Percentiles rank a stretch among this genome's conserved stretches.
Conservation (phyloP, 305 asterid species). For the Fraxinus paxiana region DNA sequence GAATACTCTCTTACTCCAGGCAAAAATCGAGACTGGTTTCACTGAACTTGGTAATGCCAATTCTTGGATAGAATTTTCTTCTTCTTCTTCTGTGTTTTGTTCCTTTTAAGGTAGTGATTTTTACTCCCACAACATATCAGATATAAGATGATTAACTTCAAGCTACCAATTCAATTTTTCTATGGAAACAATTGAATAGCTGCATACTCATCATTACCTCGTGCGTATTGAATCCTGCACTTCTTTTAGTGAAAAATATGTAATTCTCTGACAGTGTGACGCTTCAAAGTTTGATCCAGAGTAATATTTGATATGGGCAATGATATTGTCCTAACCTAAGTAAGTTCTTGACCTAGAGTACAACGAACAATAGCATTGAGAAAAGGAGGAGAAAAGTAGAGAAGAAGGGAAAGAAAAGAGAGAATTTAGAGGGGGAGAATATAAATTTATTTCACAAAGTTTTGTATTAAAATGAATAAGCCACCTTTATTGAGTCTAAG, state of each 20-base stretch:
- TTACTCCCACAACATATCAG: not conserved
- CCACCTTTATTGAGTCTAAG: not conserved
- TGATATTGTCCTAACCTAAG: not conserved
- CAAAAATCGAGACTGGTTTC: slow-evolving; percentile 79
- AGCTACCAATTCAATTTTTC: not conserved
- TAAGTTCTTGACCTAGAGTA: not conserved
- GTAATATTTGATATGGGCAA: not conserved
- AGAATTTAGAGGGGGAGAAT: not conserved
- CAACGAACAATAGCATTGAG: not conserved
- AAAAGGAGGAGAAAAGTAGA: not conserved
- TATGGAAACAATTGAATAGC: not conserved
- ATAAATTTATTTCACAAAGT: not conserved
- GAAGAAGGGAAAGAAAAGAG: not conserved
- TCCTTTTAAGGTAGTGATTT: not conserved
- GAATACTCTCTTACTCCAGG: slow-evolving; percentile 62
- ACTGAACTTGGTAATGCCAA: slow-evolving; percentile 66
- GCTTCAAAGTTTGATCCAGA: not conserved
- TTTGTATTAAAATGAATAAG: not conserved
- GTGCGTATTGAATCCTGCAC: not conserved
- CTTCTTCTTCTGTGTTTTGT: not conserved
- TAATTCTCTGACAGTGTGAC: not conserved
- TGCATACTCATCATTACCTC: not conserved
- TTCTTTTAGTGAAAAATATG: not conserved
- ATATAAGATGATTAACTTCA: not conserved
- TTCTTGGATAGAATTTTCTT: not conserved